These are phyloP conservation scores for Ogataea polymorpha DNA, from an alignment of 805 yeast species.

Conservation along the genomic window DNA sequence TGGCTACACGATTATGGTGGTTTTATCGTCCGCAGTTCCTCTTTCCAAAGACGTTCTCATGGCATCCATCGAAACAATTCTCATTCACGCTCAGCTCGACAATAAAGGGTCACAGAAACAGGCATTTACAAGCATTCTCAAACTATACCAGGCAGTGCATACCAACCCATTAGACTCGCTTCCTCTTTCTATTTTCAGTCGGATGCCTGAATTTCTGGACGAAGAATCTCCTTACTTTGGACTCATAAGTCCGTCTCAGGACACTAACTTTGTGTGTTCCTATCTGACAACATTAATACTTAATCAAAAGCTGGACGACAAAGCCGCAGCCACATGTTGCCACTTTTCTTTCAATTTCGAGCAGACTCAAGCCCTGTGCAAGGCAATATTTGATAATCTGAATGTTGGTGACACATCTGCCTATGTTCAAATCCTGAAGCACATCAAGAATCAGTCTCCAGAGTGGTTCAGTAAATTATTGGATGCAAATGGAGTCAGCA, in stretches of 20 bases:
- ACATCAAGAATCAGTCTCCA: slow-evolving; percentile 37
- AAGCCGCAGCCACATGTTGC: slow-evolving; percentile 9
- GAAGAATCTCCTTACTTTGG: slow-evolving; percentile 21
- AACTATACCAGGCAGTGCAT: slow-evolving; percentile 47
- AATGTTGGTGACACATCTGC: slow-evolving; percentile 17
- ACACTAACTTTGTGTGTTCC: slow-evolving; percentile 27
- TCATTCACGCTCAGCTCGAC: slow-evolving; percentile 27
- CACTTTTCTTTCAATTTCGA: slow-evolving; percentile 16
- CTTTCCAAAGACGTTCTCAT: slow-evolving; percentile 52
- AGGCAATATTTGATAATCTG: slow-evolving; percentile 21
- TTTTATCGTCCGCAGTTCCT: slow-evolving; percentile 69
- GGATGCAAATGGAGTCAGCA: slow-evolving; percentile 31
- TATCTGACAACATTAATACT: slow-evolving; percentile 28
- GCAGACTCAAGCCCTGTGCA: slow-evolving; percentile 24
- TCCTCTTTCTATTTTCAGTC: slow-evolving; percentile 21
- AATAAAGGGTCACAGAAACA: slow-evolving; percentile 29
- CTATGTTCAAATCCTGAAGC: slow-evolving; percentile 34
- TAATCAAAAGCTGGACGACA: slow-evolving; percentile 11
- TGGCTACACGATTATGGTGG: slow-evolving; percentile 78
- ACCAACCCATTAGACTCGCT: slow-evolving; percentile 28
- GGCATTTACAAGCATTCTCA: slow-evolving; percentile 46
- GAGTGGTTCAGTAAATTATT: slow-evolving; percentile 39
- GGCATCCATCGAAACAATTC: slow-evolving; percentile 61
- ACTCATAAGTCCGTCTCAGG: slow-evolving; percentile 17
- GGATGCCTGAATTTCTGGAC: slow-evolving; percentile 23